Evolutionary conservation across 192 early-diverging fungal genomes (phyloP), one percentile per base, ranked within the genome.

Genomic region (Backusella liffmaniae): DNA sequence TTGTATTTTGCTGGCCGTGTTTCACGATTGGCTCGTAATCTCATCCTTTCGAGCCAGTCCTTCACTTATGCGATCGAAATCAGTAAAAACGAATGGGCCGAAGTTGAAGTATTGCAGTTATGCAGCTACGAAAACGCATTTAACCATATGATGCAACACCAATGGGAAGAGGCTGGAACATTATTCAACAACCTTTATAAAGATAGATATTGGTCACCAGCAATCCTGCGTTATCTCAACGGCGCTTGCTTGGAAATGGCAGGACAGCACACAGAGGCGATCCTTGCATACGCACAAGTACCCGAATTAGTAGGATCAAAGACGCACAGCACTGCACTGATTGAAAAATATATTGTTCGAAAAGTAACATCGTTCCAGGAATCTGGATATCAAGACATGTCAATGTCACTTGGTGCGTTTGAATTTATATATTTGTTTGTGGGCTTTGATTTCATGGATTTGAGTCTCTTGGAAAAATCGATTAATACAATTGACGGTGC

Each of bases 241-340:
- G 87, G 83, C 0, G 82, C 82, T n/a, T 80, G 80, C 26, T 66
- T 85, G n/a, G 87, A 84, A 56, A 84, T 83, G 66, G 80, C 80
- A 10, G 94, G 92, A 4, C 88, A 88, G 44, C 90, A 87, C 23
- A 86, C 87, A 59, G 92, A 95, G 62, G 92, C 92, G 1, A 87
- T 95, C 34, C 69, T 86, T 8, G 90, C 92, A 73, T 94, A 90
- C 68, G 80, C 81, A 9, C 51, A 79, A 30, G 82, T 86, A 29
- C 72, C 82, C 18, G 74, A 78, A 41, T 41, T 87, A n/a, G 77
- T 79, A 6, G 75, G 62, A 34, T 76, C 80, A 71, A 83, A 84
- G 67, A 80, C 83, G 16, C 75, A 81, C 2, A 85, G 76, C 6
- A 84, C 83, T 10, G 51, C 83, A 9, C 51, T 82, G 9, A 83